Evolutionary conservation across 1,284 basidiomycete species (phyloP).

Genomic region (Apiotrichum veenhuisii): DNA sequence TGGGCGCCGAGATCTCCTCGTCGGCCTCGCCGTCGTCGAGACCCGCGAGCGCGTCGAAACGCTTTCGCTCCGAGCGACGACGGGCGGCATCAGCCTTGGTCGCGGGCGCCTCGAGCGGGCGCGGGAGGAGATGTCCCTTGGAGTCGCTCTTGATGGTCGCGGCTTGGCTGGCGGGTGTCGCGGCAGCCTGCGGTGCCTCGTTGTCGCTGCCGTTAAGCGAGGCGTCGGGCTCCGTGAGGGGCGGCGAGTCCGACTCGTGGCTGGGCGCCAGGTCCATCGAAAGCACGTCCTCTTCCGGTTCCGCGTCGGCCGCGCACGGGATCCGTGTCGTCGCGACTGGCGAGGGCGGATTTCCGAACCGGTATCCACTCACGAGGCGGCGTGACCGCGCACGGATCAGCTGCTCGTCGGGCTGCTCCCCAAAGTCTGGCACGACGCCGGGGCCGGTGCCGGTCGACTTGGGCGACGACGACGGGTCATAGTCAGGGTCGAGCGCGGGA

Average conservation of each 20-base stretch:
- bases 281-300: not conserved
- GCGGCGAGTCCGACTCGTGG: constrained; percentile 26
- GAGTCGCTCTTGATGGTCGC: not conserved
- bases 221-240: constrained; percentile 27
- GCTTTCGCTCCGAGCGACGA: constrained; percentile 9
- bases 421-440: not conserved
- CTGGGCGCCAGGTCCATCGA: not conserved
- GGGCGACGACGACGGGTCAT: not conserved
- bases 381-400: constrained; percentile 34
- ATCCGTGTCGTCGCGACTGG: constrained; percentile 8
- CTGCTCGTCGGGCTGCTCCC: constrained; percentile 28
- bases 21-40: constrained; percentile 49
- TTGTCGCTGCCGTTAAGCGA: not conserved
- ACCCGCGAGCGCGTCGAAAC: constrained; percentile 41
- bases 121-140: not conserved
- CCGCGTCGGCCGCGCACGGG: not conserved
- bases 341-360: constrained; percentile 43
- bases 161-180: not conserved
- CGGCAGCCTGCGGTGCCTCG: not conserved
- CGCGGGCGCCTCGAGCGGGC: not conserved
- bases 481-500: not conserved
- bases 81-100: not conserved
- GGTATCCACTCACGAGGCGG: constrained; percentile 44
- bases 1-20: constrained; percentile 40
- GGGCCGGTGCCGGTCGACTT: no score